Percentiles rank a stretch among this genome's conserved stretches.
Conservation (phyloP, 2,329 filamentous ascomycete species). For the Lasiodiplodia citricola region DNA sequence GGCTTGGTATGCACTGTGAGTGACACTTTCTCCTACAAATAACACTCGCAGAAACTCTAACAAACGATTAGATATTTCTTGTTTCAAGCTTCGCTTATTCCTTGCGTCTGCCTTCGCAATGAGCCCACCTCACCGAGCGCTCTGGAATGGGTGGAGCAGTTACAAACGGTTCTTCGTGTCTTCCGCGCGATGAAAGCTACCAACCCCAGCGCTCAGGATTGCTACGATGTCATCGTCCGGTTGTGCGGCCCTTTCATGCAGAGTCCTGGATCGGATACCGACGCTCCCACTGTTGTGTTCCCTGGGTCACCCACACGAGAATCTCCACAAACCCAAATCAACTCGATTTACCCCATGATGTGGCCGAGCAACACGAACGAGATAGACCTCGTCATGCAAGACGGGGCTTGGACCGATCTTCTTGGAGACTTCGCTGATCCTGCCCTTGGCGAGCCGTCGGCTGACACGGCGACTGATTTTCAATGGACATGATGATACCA, state of each 20-base stretch:
- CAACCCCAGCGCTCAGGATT: conserved; percentile 51
- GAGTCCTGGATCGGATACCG: conserved; percentile 8
- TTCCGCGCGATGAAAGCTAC: conserved; percentile 45
- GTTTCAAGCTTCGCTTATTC: conserved; percentile 57
- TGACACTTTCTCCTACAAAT: not conserved
- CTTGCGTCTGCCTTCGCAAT: conserved; percentile 55
- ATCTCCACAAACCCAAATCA: conserved; percentile 31
- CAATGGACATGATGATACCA: conserved; percentile 1
- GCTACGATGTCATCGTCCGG: conserved; percentile 48
- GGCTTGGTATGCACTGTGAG: conserved; percentile 55
- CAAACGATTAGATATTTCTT: conserved; percentile 41
- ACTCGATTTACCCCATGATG: conserved; percentile 32
- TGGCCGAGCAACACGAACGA: conserved; percentile 31
- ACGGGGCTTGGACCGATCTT: conserved; percentile 31
- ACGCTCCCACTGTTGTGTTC: conserved; percentile 18
- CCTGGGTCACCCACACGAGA: conserved; percentile 29
- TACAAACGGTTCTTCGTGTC: conserved; percentile 45
- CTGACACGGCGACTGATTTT: not conserved
- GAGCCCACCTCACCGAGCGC: conserved; percentile 45
- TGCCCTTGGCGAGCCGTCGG: not conserved
- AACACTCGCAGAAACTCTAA: not conserved
- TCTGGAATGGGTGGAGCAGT: conserved; percentile 50
- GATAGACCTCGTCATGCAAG: conserved; percentile 31
- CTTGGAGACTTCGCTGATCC: conserved; percentile 15
- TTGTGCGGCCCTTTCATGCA: conserved; percentile 43